Conservation (phyloP, 345 rosid species). For the Cardamine resedifolia region DNA sequence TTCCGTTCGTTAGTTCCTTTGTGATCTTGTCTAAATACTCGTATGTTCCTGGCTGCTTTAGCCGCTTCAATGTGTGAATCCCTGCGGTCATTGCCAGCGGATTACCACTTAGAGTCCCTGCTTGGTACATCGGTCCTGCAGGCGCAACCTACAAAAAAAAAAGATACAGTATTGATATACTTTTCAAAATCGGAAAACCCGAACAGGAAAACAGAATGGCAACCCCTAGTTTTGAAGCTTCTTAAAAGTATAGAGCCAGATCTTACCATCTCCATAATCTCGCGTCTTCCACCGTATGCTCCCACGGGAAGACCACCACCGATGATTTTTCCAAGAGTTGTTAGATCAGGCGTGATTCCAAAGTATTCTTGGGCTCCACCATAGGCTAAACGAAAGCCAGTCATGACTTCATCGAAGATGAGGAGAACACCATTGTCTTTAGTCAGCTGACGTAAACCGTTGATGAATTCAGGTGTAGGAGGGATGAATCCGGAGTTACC, state of each 20-base stretch:
- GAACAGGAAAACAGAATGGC: not conserved
- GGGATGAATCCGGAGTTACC: conserved; percentile 87
- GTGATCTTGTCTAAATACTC: conserved; percentile 80
- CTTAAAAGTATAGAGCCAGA: not conserved
- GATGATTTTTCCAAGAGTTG: conserved; percentile 88
- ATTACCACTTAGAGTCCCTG: conserved; percentile 93
- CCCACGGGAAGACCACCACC: conserved; percentile 95
- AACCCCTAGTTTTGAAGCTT: not conserved
- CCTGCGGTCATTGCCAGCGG: conserved; percentile 98
- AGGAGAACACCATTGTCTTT: conserved; percentile 69
- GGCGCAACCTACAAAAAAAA: conserved; percentile 56
- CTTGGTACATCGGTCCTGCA: conserved; percentile 98
- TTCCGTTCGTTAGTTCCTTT: conserved; percentile 60
- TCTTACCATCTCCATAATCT: conserved; percentile 87
- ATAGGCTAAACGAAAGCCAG: conserved; percentile 81
- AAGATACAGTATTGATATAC: not conserved
- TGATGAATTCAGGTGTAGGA: conserved; percentile 72
- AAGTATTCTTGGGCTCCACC: conserved; percentile 96
- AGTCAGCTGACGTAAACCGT: conserved; percentile 51
- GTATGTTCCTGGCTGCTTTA: conserved; percentile 72
- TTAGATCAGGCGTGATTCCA: conserved; percentile 74
- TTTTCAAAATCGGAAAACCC: not conserved
- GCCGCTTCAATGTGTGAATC: conserved; percentile 68
- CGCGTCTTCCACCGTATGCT: conserved; percentile 93
- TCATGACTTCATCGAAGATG: conserved; percentile 95